A percentile compares a stretch with the other conserved stretches of the same genome.
Conservation (phyloP, 192 early-diverging fungal genomes). For the Entrophospora sp. region DNA sequence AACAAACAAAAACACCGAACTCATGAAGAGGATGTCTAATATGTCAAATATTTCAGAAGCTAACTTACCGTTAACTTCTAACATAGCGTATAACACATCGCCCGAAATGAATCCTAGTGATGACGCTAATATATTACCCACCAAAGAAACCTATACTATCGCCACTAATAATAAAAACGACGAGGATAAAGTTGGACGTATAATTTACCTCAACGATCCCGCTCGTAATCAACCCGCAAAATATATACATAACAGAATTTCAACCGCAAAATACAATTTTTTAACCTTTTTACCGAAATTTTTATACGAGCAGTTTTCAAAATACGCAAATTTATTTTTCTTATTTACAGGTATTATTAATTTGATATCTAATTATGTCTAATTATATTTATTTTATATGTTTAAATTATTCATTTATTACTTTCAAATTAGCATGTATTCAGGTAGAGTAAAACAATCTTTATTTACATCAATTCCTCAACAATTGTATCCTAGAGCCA, state of each 20-base stretch:
- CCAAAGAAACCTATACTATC: no score
- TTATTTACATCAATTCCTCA: no score
- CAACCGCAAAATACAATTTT: conserved; percentile 93
- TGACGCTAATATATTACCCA: no score
- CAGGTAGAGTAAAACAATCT: neutral
- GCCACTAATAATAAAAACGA: no score
- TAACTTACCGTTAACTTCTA: conserved; percentile 34
- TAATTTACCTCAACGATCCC: conserved; percentile 84
- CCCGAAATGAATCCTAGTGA: no score
- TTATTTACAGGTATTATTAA: conserved; percentile 80
- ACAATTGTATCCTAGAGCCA: no score
- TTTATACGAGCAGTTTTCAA: conserved; percentile 94
- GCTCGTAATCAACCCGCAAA: conserved; percentile 67
- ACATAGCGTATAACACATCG: conserved; percentile 11
- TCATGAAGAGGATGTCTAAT: conserved; percentile 21
- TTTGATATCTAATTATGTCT: neutral
- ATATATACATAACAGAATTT: conserved; percentile 87
- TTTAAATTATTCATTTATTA: no score
- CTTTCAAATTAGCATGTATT: conserved; percentile 15
- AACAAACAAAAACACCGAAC: no score
- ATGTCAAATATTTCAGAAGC: conserved; percentile 35
- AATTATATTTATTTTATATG: neutral
- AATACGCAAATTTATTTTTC: conserved; percentile 99
- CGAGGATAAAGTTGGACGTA: conserved; percentile 37
- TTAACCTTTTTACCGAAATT: conserved; percentile 94